phyloP scores from a whole-genome alignment of 2,329 filamentous ascomycete species.

The Trichophyton rubrum region DNA sequence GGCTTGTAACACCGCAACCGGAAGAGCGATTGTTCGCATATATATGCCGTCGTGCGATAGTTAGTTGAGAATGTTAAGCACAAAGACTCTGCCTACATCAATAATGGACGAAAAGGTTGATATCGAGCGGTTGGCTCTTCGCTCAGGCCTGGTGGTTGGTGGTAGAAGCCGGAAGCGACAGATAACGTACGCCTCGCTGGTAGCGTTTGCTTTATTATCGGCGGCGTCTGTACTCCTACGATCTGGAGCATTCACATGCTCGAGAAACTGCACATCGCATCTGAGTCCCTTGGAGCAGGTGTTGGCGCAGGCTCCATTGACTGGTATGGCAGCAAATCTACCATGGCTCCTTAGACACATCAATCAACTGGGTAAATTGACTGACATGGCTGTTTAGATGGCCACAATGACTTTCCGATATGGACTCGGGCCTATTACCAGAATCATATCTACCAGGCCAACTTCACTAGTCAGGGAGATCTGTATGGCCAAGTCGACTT shows the following conservation, averaged over 20 bases:
- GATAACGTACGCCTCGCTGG: background rate
- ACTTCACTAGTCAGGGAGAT: slow-evolving; percentile 59
- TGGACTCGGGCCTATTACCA: slow-evolving; percentile 52
- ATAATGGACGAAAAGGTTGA: background rate
- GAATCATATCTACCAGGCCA: slow-evolving; percentile 64
- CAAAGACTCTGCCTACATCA: background rate
- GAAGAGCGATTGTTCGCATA: background rate
- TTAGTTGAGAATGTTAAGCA: background rate
- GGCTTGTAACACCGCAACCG: too few relatives aligned
- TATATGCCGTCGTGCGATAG: background rate
- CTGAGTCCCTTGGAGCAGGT: background rate
- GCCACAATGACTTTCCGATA: slow-evolving; percentile 79
- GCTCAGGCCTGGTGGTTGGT: background rate
- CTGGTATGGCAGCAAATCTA: background rate
- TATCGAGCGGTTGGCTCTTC: background rate
- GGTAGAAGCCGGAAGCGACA: background rate
- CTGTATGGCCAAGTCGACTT: slow-evolving; percentile 65
- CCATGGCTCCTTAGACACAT: background rate
- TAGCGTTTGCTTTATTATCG: background rate
- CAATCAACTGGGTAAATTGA: background rate
- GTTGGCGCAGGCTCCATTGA: background rate
- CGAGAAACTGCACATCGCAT: background rate
- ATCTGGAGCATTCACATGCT: background rate
- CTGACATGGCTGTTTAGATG: slow-evolving; percentile 44
- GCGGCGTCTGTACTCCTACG: background rate